Conservation (phyloP, 73 alveolate species). For the Paraurostyla sp. region DNA sequence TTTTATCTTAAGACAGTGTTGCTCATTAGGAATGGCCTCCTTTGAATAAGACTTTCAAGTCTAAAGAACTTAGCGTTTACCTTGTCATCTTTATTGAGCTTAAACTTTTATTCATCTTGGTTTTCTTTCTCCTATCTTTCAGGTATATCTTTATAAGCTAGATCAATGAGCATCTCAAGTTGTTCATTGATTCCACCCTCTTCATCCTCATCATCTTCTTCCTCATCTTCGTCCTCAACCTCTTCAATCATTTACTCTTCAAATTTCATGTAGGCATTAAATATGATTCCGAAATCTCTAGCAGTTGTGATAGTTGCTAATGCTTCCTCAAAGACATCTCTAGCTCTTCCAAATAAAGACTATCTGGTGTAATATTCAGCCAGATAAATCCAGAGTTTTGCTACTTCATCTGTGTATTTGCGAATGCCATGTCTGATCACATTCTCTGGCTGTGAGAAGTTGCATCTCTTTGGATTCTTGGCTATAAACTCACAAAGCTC, state of each 20-base stretch:
- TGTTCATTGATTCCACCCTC: slow-evolving; percentile 61
- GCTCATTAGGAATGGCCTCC: slow-evolving; percentile 94
- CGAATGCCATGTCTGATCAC: slow-evolving; percentile 91
- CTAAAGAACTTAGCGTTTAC: slow-evolving; percentile 76
- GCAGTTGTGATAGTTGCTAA: slow-evolving; percentile 91
- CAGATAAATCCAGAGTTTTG: slow-evolving; percentile 92
- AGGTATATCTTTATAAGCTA: slow-evolving; percentile 42
- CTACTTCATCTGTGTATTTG: slow-evolving; percentile 94
- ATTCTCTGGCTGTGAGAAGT: slow-evolving; percentile 78
- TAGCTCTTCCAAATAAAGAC: slow-evolving; percentile 91
- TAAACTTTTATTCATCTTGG: slow-evolving; percentile 20
- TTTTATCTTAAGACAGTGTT: slow-evolving; percentile 91
- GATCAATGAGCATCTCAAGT: slow-evolving; percentile 46
- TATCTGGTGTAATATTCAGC: slow-evolving; percentile 92
- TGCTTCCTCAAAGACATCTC: slow-evolving; percentile 97
- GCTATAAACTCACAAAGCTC: slow-evolving; percentile 93
- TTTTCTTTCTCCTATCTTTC: slow-evolving; percentile 43
- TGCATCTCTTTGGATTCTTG: slow-evolving; percentile 85
- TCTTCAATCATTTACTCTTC: slow-evolving; percentile 88
- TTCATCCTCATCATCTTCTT: slow-evolving; percentile 78
- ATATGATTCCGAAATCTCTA: slow-evolving; percentile 96
- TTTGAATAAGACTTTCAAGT: slow-evolving; percentile 86
- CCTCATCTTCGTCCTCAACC: slow-evolving; percentile 72
- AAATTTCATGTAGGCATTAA: slow-evolving; percentile 94
- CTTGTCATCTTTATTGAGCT: slow-evolving; percentile 78